Evolutionary conservation across 805 yeast genomes (phyloP).

Genomic region (Kodamaea hsintzibuensis): DNA sequence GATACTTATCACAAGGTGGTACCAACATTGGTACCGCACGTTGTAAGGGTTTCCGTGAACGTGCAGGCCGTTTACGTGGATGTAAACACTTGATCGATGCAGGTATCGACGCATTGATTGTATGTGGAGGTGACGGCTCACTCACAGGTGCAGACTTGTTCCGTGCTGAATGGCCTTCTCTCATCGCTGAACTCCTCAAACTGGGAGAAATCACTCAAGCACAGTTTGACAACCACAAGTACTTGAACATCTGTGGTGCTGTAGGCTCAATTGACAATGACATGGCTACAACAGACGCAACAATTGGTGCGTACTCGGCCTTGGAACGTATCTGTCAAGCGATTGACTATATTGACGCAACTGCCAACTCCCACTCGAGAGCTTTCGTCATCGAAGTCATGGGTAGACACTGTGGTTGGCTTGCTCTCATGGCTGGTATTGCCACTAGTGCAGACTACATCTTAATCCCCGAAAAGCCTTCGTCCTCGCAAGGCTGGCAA

Average conservation of each 20-base stretch:
- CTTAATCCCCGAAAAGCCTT: constrained; percentile 93
- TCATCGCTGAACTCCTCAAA: constrained; percentile 68
- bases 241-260: constrained; percentile 84
- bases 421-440: constrained; percentile 95
- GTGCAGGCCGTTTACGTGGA: constrained; percentile 79
- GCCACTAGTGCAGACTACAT: constrained; percentile 95
- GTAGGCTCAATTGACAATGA: constrained; percentile 98
- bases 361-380: constrained; percentile 95
- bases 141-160: constrained; percentile 96
- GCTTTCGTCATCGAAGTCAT: constrained; percentile 98
- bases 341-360: constrained; percentile 96
- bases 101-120: constrained; percentile 93
- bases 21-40: constrained; percentile 96
- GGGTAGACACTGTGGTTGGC: constrained; percentile 99
- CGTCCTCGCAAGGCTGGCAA: constrained; percentile 72
- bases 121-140: constrained; percentile 99
- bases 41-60: constrained; percentile 79
- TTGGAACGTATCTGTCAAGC: constrained; percentile 89
- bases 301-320: constrained; percentile 95
- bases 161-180: constrained; percentile 91
- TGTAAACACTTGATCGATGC: constrained; percentile 80
- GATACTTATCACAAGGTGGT: constrained; percentile 91
- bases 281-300: constrained; percentile 95
- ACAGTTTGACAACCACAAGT: constrained; percentile 61
- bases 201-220: constrained; percentile 57